Conservation (phyloP, 2,329 filamentous ascomycete species). For the Aspergillus versicolor region DNA sequence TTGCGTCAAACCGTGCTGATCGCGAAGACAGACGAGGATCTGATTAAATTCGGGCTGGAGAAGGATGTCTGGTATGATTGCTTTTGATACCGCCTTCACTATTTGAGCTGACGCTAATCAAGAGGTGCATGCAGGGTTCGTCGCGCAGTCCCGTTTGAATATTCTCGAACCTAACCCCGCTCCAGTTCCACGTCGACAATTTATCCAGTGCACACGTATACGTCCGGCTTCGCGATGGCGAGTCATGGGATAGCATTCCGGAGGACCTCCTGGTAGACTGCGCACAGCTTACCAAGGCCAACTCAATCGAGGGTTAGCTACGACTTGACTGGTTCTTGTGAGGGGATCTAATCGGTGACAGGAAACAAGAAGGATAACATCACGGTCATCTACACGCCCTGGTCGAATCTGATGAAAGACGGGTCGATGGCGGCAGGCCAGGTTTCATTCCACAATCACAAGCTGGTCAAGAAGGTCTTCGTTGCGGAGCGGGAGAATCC, state of each 20-base stretch:
- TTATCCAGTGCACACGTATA: constrained; percentile 96
- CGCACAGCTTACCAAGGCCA: constrained; percentile 97
- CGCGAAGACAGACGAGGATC: constrained; percentile 74
- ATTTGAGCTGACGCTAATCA: constrained; percentile 4
- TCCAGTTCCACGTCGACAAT: constrained; percentile 93
- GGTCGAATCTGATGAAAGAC: constrained; percentile 94
- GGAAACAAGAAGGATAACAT: constrained; percentile 99
- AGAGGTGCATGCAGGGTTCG: constrained; percentile 29
- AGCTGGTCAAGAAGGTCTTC: constrained; percentile 77
- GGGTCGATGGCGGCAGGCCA: constrained; percentile 94
- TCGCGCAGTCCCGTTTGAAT: not conserved
- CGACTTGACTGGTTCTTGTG: not conserved
- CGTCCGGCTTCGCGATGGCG: constrained; percentile 74
- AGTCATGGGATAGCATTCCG: constrained; percentile 81
- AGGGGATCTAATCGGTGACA: constrained; percentile 37
- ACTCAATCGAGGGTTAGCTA: constrained; percentile 83
- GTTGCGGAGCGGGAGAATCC: constrained; percentile 79
- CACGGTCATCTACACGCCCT: constrained; percentile 95
- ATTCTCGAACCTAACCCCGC: constrained; percentile 5
- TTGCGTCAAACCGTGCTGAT: constrained; percentile 14
- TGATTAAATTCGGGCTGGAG: constrained; percentile 92
- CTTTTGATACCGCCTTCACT: not conserved
- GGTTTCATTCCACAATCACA: constrained; percentile 88
- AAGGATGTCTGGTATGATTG: constrained; percentile 76
- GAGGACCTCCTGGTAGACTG: constrained; percentile 76